These are phyloP conservation scores for Rhytidhysteron rufulum DNA, from an alignment of 2,329 filamentous ascomycete species.

Conservation along the genomic window DNA sequence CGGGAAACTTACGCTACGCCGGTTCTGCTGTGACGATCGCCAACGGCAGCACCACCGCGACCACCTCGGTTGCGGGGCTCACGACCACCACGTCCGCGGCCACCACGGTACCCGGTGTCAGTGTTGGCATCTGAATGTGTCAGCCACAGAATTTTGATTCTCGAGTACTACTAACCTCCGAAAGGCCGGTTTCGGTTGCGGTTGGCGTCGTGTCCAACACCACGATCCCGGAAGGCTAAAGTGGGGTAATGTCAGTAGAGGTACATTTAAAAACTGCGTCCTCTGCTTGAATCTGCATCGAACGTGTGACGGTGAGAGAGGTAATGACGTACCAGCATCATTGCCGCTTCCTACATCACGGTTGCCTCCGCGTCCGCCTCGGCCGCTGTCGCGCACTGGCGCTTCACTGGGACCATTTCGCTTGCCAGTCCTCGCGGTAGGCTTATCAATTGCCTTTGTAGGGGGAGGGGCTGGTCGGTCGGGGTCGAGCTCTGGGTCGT, in stretches of 20 bases:
- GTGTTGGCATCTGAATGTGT: conserved; percentile 20
- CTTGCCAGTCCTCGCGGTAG: conserved; percentile 72
- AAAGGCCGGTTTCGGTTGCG: conserved; percentile 65
- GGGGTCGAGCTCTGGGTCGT: conserved; percentile 66
- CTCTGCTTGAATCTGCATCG: too few relatives aligned
- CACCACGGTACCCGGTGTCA: conserved; percentile 31
- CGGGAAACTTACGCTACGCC: conserved; percentile 52
- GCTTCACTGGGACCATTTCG: conserved; percentile 78
- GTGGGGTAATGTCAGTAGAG: background rate
- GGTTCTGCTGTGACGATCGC: conserved; percentile 62
- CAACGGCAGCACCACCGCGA: conserved; percentile 43
- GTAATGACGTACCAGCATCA: conserved; percentile 82
- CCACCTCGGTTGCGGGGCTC: conserved; percentile 46
- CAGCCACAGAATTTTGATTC: conserved; percentile 1
- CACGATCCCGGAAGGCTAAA: conserved; percentile 74
- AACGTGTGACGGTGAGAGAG: too few relatives aligned
- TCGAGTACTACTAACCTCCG: conserved; percentile 24
- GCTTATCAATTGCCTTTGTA: conserved; percentile 86
- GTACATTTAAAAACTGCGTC: background rate
- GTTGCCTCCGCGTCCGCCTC: conserved; percentile 21
- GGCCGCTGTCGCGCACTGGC: conserved; percentile 45
- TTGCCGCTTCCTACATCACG: conserved; percentile 66
- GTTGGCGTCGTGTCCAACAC: conserved; percentile 77
- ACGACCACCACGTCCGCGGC: conserved; percentile 46
- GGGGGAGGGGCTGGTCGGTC: conserved; percentile 75